Conservation (phyloP, 2,329 filamentous ascomycete species). For the Colletotrichum melonis region DNA sequence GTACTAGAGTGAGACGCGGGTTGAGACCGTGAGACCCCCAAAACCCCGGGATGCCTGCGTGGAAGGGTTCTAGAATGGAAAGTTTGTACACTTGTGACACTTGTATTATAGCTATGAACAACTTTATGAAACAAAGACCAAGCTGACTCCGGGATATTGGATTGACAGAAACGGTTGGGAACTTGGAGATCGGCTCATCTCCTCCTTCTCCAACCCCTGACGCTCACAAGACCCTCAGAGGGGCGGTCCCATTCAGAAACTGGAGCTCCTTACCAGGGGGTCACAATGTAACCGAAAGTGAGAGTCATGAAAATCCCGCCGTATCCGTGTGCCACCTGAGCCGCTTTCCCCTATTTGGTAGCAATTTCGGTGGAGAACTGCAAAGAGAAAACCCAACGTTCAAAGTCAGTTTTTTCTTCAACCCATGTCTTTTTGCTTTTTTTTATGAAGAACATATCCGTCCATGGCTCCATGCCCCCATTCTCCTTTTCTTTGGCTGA, state of each 20-base stretch:
- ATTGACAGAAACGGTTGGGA: not conserved
- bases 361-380: slow-evolving; percentile 29
- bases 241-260: not conserved
- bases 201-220: not conserved
- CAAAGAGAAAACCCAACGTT: not conserved
- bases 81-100: not conserved
- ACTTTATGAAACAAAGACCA: not conserved
- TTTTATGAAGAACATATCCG: not conserved
- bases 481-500: slow-evolving; percentile 24
- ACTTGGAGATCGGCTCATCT: not conserved
- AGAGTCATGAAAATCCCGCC: slow-evolving; percentile 9
- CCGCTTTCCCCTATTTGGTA: slow-evolving; percentile 20
- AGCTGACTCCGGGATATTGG: not conserved
- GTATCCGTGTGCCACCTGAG: slow-evolving; percentile 30
- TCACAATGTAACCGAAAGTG: slow-evolving; percentile 23
- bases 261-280: not conserved
- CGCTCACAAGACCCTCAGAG: not conserved
- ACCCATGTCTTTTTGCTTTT: not conserved
- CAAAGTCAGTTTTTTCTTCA: not conserved
- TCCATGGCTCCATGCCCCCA: not conserved
- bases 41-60: not conserved
- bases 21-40: not conserved
- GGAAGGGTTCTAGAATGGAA: not conserved
- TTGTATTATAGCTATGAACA: not conserved
- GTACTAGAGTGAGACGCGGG: not conserved